These are phyloP conservation scores for Trichoderma sp. DNA, from an alignment of 2,329 filamentous ascomycete genomes.

Conservation along the genomic window DNA sequence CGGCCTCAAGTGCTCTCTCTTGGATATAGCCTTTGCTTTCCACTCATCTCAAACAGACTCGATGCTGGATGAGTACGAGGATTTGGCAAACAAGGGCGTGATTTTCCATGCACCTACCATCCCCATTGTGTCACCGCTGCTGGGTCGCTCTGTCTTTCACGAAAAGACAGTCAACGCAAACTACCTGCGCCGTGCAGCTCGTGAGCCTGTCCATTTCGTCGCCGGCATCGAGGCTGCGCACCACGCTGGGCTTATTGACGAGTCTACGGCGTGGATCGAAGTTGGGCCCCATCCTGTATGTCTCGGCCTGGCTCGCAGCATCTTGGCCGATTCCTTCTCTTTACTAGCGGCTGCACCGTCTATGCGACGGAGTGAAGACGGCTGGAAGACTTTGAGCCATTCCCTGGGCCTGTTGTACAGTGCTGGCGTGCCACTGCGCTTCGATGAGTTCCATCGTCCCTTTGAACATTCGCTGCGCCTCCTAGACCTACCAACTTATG, in stretches of 20 bases:
- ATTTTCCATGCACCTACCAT: constrained; percentile 48
- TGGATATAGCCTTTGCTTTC: constrained; percentile 58
- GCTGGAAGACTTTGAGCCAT: background rate
- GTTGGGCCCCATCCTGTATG: constrained; percentile 69
- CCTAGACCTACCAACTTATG: constrained; percentile 1
- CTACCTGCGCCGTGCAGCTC: background rate
- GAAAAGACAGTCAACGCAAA: background rate
- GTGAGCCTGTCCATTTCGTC: background rate
- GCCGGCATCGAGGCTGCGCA: background rate
- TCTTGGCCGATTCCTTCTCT: constrained; percentile 50
- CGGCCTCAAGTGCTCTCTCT: constrained; percentile 40
- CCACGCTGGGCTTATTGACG: constrained; percentile 39
- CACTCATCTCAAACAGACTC: constrained; percentile 58
- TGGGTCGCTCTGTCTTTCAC: constrained; percentile 32
- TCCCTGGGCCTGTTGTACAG: constrained; percentile 31
- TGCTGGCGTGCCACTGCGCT: constrained; percentile 66
- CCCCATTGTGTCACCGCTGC: constrained; percentile 70
- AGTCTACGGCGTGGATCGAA: constrained; percentile 63
- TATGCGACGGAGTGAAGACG: background rate
- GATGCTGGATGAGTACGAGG: constrained; percentile 62
- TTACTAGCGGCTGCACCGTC: background rate
- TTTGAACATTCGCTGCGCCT: background rate
- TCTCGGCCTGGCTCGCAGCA: constrained; percentile 39
- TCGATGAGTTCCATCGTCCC: constrained; percentile 67
- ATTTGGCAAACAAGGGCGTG: constrained; percentile 44